Conservation (phyloP, 2,329 filamentous ascomycete genomes). For the Cryphonectria carpinicola region DNA sequence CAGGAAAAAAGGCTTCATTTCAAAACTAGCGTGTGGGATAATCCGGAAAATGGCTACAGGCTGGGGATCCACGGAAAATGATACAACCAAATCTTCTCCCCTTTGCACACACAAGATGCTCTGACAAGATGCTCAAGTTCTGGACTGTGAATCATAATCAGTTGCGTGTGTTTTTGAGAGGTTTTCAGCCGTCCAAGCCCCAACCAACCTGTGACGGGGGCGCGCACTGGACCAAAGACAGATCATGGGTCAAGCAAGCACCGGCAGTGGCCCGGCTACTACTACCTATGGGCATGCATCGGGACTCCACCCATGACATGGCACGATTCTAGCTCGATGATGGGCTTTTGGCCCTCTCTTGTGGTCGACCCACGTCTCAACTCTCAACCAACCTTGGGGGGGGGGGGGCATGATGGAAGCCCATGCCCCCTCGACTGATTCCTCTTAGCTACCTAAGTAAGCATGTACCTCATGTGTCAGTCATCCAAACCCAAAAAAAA, state of each 20-base stretch:
- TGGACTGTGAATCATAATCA: background rate
- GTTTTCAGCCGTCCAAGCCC: background rate
- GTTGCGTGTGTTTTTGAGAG: background rate
- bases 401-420: too few species aligned
- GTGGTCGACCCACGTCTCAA: background rate
- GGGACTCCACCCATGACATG: conserved; percentile 3
- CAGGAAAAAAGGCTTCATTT: conserved; percentile 12
- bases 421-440: background rate
- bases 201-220: background rate
- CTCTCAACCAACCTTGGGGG: background rate
- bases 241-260: background rate
- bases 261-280: background rate
- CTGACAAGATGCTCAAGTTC: background rate
- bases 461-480: too few species aligned
- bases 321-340: conserved; percentile 1
- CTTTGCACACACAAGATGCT: background rate
- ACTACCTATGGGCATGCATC: background rate
- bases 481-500: background rate
- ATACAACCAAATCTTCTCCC: conserved; percentile 24
- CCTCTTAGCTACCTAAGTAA: too few species aligned
- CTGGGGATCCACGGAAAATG: conserved; percentile 17
- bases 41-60: background rate
- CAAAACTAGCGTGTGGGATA: conserved; percentile 9
- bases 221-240: background rate
- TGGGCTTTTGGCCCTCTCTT: background rate